Conservation (phyloP, 345 rosid species). For the Alliaria petiolata region DNA sequence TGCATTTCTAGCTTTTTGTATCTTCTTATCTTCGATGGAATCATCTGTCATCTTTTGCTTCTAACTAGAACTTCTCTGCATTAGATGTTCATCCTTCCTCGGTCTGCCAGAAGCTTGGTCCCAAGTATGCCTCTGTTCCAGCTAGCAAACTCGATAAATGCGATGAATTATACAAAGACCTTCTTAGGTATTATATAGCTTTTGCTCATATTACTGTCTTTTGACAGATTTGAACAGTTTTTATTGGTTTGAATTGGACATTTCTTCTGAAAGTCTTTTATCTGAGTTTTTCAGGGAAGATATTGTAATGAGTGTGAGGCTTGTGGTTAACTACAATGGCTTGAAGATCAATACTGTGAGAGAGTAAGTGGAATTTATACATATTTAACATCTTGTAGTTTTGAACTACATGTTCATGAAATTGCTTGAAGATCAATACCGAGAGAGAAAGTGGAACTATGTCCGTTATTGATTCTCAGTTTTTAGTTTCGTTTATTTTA, state of each 20-base stretch:
- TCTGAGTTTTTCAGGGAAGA: constrained; percentile 58
- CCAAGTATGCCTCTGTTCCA: constrained; percentile 65
- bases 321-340: constrained; percentile 87
- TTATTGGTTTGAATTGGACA: not conserved
- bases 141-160: constrained; percentile 47
- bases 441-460: too few species aligned
- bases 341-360: constrained; percentile 74
- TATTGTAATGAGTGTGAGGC: constrained; percentile 83
- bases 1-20: constrained; percentile 31
- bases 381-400: too few species aligned
- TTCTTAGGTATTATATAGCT: constrained; percentile 62
- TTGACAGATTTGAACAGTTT: not conserved
- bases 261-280: constrained; percentile 7
- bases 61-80: not conserved
- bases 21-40: constrained; percentile 10
- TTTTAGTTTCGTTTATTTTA: not conserved
- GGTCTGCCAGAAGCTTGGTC: constrained; percentile 74
- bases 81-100: constrained; percentile 82
- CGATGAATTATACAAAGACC: constrained; percentile 68
- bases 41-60: not conserved
- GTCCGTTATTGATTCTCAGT: too few species aligned
- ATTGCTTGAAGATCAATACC: too few species aligned
- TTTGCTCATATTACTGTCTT: not conserved
- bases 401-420: too few species aligned
- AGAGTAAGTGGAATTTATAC: constrained; percentile 91